Evolutionary conservation across 2,329 filamentous ascomycete species (phyloP).

Genomic region (Emmonsia crescens): DNA sequence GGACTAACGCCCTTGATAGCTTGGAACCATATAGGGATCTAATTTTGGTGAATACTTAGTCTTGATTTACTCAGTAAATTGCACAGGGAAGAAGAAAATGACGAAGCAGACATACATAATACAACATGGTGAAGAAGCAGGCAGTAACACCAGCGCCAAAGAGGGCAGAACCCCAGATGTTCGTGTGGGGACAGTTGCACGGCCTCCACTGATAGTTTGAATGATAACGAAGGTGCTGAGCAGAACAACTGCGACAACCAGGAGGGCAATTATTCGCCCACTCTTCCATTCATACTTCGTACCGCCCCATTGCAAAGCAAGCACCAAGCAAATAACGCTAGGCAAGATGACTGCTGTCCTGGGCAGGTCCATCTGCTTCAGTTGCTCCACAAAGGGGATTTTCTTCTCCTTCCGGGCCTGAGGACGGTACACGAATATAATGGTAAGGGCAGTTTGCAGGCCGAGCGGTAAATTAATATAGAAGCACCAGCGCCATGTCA

Average conservation of each 20-base stretch:
- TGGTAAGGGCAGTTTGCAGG: neutral
- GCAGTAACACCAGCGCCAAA: constrained; percentile 1
- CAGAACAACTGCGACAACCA: constrained; percentile 8
- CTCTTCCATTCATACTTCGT: constrained; percentile 10
- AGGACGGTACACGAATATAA: constrained; percentile 8
- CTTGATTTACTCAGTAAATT: neutral
- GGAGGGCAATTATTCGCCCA: constrained; percentile 14
- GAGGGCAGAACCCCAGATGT: neutral
- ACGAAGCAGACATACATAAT: neutral
- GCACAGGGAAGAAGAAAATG: neutral
- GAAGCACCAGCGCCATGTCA: constrained; percentile 6
- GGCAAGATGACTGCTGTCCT: constrained; percentile 9
- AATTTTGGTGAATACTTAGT: neutral
- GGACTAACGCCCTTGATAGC: constrained; percentile 28
- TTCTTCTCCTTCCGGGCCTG: constrained; percentile 2
- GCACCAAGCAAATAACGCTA: constrained; percentile 12
- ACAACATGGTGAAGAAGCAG: constrained; percentile 1
- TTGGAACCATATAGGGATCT: constrained; percentile 32
- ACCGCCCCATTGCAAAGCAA: constrained; percentile 14
- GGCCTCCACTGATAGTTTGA: neutral
- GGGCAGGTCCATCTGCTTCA: constrained; percentile 9
- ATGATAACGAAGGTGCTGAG: neutral
- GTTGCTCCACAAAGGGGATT: constrained; percentile 3
- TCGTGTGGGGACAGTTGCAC: neutral
- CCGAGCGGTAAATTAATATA: constrained; percentile 14